Conservation (phyloP, 192 early-diverging fungal genomes). For the Entomortierella chlamydospora region DNA sequence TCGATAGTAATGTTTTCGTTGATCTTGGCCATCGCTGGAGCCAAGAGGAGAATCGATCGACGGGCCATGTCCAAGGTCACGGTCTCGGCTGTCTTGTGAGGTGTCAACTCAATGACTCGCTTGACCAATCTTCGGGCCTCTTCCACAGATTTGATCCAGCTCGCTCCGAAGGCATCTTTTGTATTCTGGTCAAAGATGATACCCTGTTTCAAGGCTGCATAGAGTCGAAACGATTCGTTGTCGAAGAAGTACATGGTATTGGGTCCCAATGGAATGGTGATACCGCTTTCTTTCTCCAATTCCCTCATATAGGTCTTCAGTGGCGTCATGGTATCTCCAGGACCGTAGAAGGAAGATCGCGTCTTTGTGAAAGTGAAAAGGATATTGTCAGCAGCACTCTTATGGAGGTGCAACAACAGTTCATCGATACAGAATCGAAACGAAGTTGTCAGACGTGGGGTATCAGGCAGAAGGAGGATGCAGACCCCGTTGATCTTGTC, state of each 20-base stretch:
- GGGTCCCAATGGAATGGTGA: constrained; percentile 6
- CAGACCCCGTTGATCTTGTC: constrained; percentile 27
- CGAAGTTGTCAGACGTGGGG: constrained; percentile 4
- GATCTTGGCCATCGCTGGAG: constrained; percentile 38
- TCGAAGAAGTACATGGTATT: constrained; percentile 38
- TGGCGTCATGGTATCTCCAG: constrained; percentile 32
- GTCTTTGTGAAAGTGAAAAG: constrained; percentile 45
- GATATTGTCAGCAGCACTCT: constrained; percentile 38
- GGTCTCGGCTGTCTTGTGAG: constrained; percentile 33
- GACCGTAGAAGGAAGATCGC: constrained; percentile 28
- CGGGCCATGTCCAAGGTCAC: constrained; percentile 42
- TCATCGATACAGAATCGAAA: constrained; percentile 43
- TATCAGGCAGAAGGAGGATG: constrained; percentile 27
- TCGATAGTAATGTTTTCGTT: constrained; percentile 30
- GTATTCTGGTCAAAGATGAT: constrained; percentile 9
- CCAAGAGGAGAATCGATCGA: constrained; percentile 24
- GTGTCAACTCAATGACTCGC: constrained; percentile 11
- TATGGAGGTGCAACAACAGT: constrained; percentile 32
- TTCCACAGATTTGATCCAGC: constrained; percentile 39
- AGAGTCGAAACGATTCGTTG: constrained; percentile 48
- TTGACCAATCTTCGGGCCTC: constrained; percentile 29
- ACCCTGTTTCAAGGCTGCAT: constrained; percentile 28
- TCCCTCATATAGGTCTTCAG: constrained; percentile 12
- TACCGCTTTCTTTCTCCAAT: constrained; percentile 6
- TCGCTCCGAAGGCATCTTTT: constrained; percentile 23